Evolutionary conservation across 176 grass and related monocot species (phyloP), one percentile per base, ranked within the genome.

Genomic region (Hsuehochloa calcarea): DNA sequence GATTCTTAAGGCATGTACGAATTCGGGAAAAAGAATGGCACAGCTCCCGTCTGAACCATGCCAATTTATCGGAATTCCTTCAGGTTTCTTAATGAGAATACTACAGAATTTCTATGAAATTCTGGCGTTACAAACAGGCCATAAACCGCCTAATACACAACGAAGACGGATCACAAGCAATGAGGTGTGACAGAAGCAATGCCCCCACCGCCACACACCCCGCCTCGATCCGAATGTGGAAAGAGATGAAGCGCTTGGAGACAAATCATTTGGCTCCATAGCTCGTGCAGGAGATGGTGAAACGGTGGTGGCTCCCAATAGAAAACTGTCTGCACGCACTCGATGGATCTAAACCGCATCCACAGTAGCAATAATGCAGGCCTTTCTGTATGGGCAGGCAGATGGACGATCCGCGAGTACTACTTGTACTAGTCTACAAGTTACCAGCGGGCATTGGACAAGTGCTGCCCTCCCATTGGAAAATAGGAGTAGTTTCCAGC

Each of bases 291-390:
- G 78, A 39, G 27, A 35, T 8, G 25, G 5, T 19, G 67, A 14
- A 59, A 55, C 82, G 34, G 82, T 19, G 73, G 75, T 19, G 23
- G 64, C 47, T 29, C 61, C 26, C 51, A 7, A 0, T 26, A 1
- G 35, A 37, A 58, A 44, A n/a, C 43, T 3, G 25, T n/a, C 0
- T 5, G 72, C 8, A 14, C 8, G 58, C 26, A 27, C 26, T 8
- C 49, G 3, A 54, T 78, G 16, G 74, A 60, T 47, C 1, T 49
- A 49, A 15, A 23, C 51, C 65, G 75, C 29, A 72, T 86, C 74
- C 8, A 68, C 41, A 34, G 75, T 59, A 79, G 66, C 75, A 79
- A 86, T 86, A 55, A 86, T 63, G 74, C 65, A 44, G 52, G 0
- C 7, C 75, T 86, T 86, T 79, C 60, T 63, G 60, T 10, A 11